Evolutionary conservation across 306 rosid species (phyloP).

Genomic region (Crataegus laevigata): DNA sequence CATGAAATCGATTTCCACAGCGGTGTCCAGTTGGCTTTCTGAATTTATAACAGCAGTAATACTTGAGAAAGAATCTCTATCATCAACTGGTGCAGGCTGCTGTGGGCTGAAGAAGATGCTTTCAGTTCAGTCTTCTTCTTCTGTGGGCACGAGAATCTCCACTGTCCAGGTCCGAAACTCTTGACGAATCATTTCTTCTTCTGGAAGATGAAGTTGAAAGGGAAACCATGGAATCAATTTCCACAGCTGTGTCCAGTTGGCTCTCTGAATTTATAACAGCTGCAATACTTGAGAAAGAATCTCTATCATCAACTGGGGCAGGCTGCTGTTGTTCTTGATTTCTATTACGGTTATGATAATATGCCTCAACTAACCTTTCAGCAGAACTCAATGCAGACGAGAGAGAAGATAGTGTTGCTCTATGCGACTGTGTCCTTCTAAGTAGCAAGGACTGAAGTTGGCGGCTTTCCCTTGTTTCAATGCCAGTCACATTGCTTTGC

Average conservation of each 20-base stretch:
- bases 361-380: conserved; percentile 64
- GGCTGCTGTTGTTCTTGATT: conserved; percentile 58
- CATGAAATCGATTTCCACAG: conserved; percentile 81
- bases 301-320: conserved; percentile 78
- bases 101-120: not conserved
- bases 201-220: conserved; percentile 89
- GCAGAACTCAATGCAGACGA: conserved; percentile 60
- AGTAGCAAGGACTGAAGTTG: conserved; percentile 43
- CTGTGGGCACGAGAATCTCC: conserved; percentile 90
- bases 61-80: conserved; percentile 85
- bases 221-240: conserved; percentile 85
- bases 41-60: conserved; percentile 85
- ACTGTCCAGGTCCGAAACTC: conserved; percentile 79
- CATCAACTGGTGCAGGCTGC: conserved; percentile 50
- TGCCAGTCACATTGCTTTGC: conserved; percentile 25
- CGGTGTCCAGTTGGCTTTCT: conserved; percentile 80
- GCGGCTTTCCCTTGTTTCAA: conserved; percentile 48
- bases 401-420: conserved; percentile 44
- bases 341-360: conserved; percentile 45
- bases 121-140: conserved; percentile 72
- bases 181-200: conserved; percentile 67
- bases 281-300: conserved; percentile 83
- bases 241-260: conserved; percentile 83
- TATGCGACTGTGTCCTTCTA: conserved; percentile 57
- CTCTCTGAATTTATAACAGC: conserved; percentile 86